Evolutionary conservation across 169 alveolate genomes (phyloP), one percentile per base, ranked within the genome.

Genomic region (Plasmodium sp.): DNA sequence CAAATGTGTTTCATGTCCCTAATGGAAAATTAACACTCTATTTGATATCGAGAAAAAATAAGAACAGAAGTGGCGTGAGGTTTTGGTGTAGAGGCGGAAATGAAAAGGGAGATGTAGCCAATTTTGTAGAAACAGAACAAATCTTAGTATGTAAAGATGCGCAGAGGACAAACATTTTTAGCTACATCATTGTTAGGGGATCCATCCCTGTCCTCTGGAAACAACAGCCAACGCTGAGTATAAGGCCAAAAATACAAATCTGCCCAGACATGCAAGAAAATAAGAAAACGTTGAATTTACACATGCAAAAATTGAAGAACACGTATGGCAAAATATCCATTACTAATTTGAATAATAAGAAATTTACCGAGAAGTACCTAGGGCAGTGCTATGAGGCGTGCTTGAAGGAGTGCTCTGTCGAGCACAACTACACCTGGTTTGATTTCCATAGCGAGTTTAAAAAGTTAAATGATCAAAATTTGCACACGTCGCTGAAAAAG

Each of bases 181-280:
- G 98, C 12, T 97, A 98, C 77, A 96, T 98, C 10, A n/a, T 93
- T 71, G 73, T 62, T 22, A 97, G 99, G 85, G 99, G 99, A 62
- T 98, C 99, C 39, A 98, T 99, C 27, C 99, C 99, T 10, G 94
- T 98, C 39, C 98, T 98, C 92, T 99, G 99, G 99, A 97, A 98
- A 71, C 99, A 99, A 43, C 54, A 81, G 51, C 94, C 94, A 67
- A 81, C 91, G 14, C 83, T 90, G 51, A 79, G 84, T 27, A 2
- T 90, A 39, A 90, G 94, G 48, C 94, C 94, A 5, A 81, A 34
- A 90, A 90, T 90, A 79, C 43, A 79, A 10, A 51, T 90, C 33
- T 81, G 77, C 43, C 14, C 58, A 43, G 83, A 90, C 27, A 81
- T 72, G 94, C 79, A 62, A 62, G 82, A 83, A 92, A 95, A 81